Evolutionary conservation across 106 monocot genomes (phyloP), one percentile per base, ranked within the genome.

Genomic region (Acorus calamus): DNA sequence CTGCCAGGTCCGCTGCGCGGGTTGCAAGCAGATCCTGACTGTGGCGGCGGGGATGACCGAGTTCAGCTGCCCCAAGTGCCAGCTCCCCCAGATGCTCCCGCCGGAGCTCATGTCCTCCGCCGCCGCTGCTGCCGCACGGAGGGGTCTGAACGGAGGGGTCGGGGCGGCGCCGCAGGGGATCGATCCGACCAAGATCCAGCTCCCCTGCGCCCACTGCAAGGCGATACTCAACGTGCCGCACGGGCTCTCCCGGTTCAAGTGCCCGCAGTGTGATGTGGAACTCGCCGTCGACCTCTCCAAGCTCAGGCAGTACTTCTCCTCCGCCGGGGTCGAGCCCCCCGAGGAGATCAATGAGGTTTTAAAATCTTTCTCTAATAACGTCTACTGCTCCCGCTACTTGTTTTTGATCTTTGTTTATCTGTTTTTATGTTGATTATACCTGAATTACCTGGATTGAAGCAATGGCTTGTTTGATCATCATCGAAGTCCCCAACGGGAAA

Each of bases 111-210:
- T 76, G 63, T 48, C 41, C 4, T 2, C 75, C 43, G 14, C 48
- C 57, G 66, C 44, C 47, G 12, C 59, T 3, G 43, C 62, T 7
- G n/a, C 62, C 45, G 7, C 62, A 3, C 7, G n/a, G 47, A 3
- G 7, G 47, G 52, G 42, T 48, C 3, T 3, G 13, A 10, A 52
- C 59, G 54, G 5, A 52, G 43, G 7, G 52, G 58, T 41, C 64
- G 11, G 11, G 13, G 49, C 48, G 61, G 42, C 51, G 46, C 84
- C 94, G 2, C 87, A 88, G 74, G 98, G 98, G 50, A 83, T 98
- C 61, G 98, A 98, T 78, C 98, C 91, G 55, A 83, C 88, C 41
- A 98, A 98, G 79, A 83, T 98, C 83, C 98, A 98, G 78, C 83
- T 98, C n/a, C 98, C 98, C 41, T 98, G 98, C 69, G 90, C 91